phyloP scores from a whole-genome alignment of 495 filamentous ascomycete species.

The Hypoxylon lienhwacheense region DNA sequence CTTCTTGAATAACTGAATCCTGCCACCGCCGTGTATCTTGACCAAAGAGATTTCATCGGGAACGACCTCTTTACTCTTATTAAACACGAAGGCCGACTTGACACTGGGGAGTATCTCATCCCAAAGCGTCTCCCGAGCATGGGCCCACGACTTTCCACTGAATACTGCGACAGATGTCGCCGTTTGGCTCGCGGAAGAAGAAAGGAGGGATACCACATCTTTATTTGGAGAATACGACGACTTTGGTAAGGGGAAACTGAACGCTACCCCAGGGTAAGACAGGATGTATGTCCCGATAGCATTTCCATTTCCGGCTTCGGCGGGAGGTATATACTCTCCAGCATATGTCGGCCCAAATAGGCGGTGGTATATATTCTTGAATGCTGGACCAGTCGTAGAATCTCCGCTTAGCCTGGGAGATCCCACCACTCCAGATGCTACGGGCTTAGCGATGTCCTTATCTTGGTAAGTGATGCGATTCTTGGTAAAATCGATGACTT shows the following conservation, averaged over 20 bases:
- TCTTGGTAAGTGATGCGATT: slow-evolving; percentile 80
- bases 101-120: slow-evolving; percentile 70
- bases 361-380: slow-evolving; percentile 88
- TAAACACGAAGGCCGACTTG: slow-evolving; percentile 49
- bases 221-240: slow-evolving; percentile 78
- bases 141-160: slow-evolving; percentile 83
- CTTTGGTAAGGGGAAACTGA: slow-evolving; percentile 78
- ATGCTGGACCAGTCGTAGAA: slow-evolving; percentile 67
- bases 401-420: slow-evolving; percentile 39
- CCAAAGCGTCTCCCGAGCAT: slow-evolving; percentile 74
- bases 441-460: slow-evolving; percentile 74
- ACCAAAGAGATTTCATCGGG: slow-evolving; percentile 82
- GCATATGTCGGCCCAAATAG: slow-evolving; percentile 89
- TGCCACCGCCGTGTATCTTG: slow-evolving; percentile 71
- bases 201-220: slow-evolving; percentile 84
- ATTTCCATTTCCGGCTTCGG: slow-evolving; percentile 24
- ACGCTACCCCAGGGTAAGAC: slow-evolving; percentile 91
- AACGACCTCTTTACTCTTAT: slow-evolving; percentile 65
- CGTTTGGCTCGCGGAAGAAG: slow-evolving; percentile 70
- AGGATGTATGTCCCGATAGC: slow-evolving; percentile 70
- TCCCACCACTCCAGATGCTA: slow-evolving; percentile 48
- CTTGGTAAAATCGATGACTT: slow-evolving; percentile 89
- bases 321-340: slow-evolving; percentile 79
- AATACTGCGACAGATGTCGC: slow-evolving; percentile 87
- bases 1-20: slow-evolving; percentile 71